Evolutionary conservation across 441 rosid species (phyloP).

Genomic region (Adansonia gregorii): DNA sequence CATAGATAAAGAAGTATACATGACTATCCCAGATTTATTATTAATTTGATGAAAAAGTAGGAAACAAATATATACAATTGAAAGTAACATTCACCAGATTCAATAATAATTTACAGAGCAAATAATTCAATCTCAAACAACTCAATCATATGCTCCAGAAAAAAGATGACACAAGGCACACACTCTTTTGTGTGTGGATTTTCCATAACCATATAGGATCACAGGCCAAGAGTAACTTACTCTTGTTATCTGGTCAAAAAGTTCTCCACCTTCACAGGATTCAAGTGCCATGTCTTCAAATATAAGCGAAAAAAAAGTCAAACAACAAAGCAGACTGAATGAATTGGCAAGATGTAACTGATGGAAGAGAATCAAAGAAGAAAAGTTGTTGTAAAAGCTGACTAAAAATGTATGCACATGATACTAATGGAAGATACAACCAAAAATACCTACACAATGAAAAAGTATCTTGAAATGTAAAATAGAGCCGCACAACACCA

Average conservation of each 20-base stretch:
- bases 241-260: slow-evolving; percentile 93
- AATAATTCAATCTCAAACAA: background rate
- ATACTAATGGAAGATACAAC: slow-evolving; percentile 23
- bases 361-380: background rate
- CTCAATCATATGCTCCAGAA: slow-evolving; percentile 14
- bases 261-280: slow-evolving; percentile 99
- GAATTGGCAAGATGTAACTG: slow-evolving; percentile 25
- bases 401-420: slow-evolving; percentile 1
- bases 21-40: slow-evolving; percentile 5
- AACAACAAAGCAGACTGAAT: slow-evolving; percentile 24
- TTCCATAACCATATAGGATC: slow-evolving; percentile 18
- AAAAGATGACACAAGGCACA: background rate
- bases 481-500: slow-evolving; percentile 67
- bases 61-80: background rate
- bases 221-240: slow-evolving; percentile 53
- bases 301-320: slow-evolving; percentile 28
- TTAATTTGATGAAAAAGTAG: background rate
- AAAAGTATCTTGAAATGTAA: slow-evolving; percentile 69
- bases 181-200: background rate
- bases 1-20: background rate
- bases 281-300: slow-evolving; percentile 98
- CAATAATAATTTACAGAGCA: background rate
- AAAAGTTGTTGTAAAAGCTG: slow-evolving; percentile 10
- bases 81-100: slow-evolving; percentile 12
- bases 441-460: slow-evolving; percentile 58